Evolutionary conservation across 2,329 filamentous ascomycete genomes (phyloP), one percentile per base, ranked within the genome.

Genomic region (Penicillium capsulatum): DNA sequence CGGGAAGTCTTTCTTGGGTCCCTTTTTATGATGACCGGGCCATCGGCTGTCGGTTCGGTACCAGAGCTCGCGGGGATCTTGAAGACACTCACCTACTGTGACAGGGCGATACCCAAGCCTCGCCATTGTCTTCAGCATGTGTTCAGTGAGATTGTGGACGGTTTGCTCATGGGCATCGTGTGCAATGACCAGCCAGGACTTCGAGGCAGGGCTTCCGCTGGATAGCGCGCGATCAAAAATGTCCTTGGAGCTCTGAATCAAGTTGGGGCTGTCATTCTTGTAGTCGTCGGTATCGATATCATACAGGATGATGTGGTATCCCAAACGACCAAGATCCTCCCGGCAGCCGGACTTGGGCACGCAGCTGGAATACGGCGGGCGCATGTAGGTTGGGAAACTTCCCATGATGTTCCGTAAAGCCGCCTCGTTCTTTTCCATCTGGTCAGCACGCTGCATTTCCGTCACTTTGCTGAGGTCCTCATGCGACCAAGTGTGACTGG

Each of bases 401-500:
- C 73, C 73, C 20, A 76, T 50, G 35, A 75, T 69, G 42, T 69
- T 70, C 14, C 59, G 55, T 19, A 76, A 44, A 0, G 70, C 73
- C 17, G 64, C 66, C 52, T 77, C 73, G 16, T 71, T 67, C 48
- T 68, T 69, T 19, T 64, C 51, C 52, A 76, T 66, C 45, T 76
- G 65, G 3, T 60, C 54, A 13, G 47, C 60, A 20, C 70, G 65
- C 34, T 65, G 61, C 1, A 47, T 44, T 3, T 56, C 51, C 2
- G 59, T 59, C 8, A 74, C 54, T 26, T 60, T 61, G 43, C 62
- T 65, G 17, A 76, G 55, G 48, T 73, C 64, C 28, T 69, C 61
- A 49, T 76, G 73, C 13, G 66, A 66, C 72, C 72, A 75, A n/a
- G 70, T 73, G 48, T 75, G 72, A 33, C 72, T 74, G 17, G 64